Conservation (phyloP, 306 rosid genomes). For the Vicia faba region DNA sequence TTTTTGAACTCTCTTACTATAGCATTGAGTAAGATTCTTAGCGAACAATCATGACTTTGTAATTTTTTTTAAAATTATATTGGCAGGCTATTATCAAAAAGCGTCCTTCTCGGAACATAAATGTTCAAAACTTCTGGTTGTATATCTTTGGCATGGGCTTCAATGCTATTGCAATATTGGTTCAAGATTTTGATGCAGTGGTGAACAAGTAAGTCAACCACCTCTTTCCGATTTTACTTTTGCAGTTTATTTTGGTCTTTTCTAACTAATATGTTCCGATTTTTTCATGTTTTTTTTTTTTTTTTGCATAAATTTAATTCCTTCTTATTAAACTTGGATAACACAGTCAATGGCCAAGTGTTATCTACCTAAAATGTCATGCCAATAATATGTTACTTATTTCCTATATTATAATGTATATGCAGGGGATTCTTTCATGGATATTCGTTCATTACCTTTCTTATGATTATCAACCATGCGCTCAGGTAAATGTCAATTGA, state of each 20-base stretch:
- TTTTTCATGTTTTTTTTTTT: neutral
- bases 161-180: constrained; percentile 84
- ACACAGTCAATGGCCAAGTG: constrained; percentile 15
- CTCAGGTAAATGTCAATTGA: constrained; percentile 63
- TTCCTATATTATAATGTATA: constrained; percentile 36
- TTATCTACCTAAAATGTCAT: constrained; percentile 4
- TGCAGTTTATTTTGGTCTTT: constrained; percentile 26
- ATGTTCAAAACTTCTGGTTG: constrained; percentile 98
- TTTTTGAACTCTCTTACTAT: constrained; percentile 18
- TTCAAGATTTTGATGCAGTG: constrained; percentile 95
- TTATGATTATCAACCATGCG: constrained; percentile 95
- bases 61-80: constrained; percentile 8
- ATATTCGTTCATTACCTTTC: constrained; percentile 78
- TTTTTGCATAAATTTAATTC: constrained; percentile 18
- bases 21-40: constrained; percentile 22
- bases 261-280: constrained; percentile 12
- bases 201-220: constrained; percentile 66
- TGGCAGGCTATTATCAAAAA: constrained; percentile 90
- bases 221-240: constrained; percentile 38
- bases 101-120: constrained; percentile 92
- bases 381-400: constrained; percentile 30
- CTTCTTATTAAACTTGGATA: constrained; percentile 28
- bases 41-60: constrained; percentile 18
- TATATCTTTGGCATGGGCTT: constrained; percentile 89
- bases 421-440: constrained; percentile 96